A percentile compares a stretch with the other conserved stretches of the same genome.
Evolutionary conservation across 148 eudicot species (phyloP).

Genomic region (Heliamphora exappendiculata): DNA sequence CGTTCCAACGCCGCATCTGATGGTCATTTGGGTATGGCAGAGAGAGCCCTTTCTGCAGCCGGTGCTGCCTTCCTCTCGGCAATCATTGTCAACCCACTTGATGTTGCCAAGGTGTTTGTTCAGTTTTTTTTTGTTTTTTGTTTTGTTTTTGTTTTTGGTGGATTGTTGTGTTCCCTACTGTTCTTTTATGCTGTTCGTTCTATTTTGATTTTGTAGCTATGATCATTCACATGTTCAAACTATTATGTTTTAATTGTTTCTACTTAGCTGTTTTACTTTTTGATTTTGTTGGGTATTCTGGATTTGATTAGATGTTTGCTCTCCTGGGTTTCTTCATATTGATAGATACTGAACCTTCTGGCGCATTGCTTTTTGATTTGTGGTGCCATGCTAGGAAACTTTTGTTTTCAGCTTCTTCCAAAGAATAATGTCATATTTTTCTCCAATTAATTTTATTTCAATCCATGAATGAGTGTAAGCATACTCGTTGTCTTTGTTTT

Average conservation of each 20-base stretch:
- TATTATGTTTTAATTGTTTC: not conserved
- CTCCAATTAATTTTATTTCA: not conserved
- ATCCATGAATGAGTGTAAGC: not conserved
- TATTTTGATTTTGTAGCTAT: not conserved
- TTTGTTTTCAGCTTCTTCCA: not conserved
- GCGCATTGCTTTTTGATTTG: not conserved
- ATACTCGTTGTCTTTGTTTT: not conserved
- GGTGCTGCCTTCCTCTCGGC: constrained; percentile 92
- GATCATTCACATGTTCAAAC: not conserved
- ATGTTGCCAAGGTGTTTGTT: constrained; percentile 89
- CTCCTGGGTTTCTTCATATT: not conserved
- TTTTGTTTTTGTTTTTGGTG: not conserved
- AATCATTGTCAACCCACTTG: constrained; percentile 86
- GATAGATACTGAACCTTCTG: not conserved
- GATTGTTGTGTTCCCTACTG: not conserved
- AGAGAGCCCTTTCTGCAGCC: constrained; percentile 81
- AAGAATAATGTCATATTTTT: not conserved
- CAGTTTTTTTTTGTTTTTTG: not conserved
- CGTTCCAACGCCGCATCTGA: constrained; percentile 17
- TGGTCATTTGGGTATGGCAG: constrained; percentile 35
- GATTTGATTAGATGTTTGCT: not conserved
- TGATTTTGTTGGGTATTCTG: not conserved
- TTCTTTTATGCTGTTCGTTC: not conserved
- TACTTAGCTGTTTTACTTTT: not conserved
- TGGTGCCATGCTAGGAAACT: not conserved